Evolutionary conservation across 805 yeast genomes (phyloP).

Genomic region (Wickerhamiella lipophila): DNA sequence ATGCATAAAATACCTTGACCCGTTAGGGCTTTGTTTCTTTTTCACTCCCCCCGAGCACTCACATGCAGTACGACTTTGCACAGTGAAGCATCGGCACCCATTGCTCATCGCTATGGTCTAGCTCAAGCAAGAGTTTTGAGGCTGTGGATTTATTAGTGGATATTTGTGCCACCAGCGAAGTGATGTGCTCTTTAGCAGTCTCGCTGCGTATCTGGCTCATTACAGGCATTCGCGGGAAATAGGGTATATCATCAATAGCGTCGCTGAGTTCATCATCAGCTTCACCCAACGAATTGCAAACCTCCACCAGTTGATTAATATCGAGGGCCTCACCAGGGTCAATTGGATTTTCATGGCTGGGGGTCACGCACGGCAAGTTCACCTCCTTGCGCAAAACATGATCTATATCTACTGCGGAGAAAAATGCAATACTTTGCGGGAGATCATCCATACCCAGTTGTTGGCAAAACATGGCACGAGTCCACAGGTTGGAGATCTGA

Average conservation of each 20-base stretch:
- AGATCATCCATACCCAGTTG: slow-evolving; percentile 78
- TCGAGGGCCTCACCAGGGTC: slow-evolving; percentile 69
- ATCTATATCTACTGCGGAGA: slow-evolving; percentile 87
- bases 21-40: no score
- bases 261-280: not conserved
- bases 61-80: not conserved
- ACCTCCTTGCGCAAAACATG: slow-evolving; percentile 83
- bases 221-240: slow-evolving; percentile 1
- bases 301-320: slow-evolving; percentile 38
- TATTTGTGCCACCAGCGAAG: slow-evolving; percentile 5
- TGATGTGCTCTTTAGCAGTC: not conserved
- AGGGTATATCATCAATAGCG: slow-evolving; percentile 6
- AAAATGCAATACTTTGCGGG: slow-evolving; percentile 93
- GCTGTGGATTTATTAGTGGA: not conserved
- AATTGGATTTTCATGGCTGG: slow-evolving; percentile 61
- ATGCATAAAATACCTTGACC: not conserved
- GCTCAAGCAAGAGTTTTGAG: not conserved
- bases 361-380: slow-evolving; percentile 80
- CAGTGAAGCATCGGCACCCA: not conserved
- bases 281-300: slow-evolving; percentile 19
- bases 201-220: slow-evolving; percentile 5
- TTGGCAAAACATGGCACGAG: slow-evolving; percentile 88
- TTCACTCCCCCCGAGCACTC: no score
- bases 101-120: not conserved
- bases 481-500: slow-evolving; percentile 89